Base-by-base conservation (phyloP, 768 basidiomycete genomes). In the Boletus vinaceobasis region DNA sequence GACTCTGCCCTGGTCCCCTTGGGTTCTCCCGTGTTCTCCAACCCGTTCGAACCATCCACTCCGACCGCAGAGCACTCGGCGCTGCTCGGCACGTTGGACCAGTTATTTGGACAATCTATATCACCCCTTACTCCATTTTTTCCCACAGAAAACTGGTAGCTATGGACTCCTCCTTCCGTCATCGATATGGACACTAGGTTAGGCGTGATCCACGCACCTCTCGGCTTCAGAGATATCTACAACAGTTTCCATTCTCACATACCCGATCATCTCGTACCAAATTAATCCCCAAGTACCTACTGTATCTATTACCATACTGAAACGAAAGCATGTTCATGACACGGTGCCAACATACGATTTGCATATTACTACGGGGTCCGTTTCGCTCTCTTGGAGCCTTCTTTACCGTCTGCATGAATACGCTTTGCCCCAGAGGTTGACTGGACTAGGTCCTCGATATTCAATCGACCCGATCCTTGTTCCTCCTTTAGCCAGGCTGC, bases 401-500 rank as follows among this genome's bases (percentile, higher is more conserved):
- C 65, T 27, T 56, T 62, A 13, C 51, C 52, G 5, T 55, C 53
- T 35, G 53, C 56, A 53, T 63, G 61, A 10, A 50, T 48, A 38
- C 70, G 69, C 60, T 73, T 74, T 27, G 43, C 54, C 14, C 62
- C 65, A 27, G 58, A 40, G 15, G 59, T 43, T 7, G 61, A 60
- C 17, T 59, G 44, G 4, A 56, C 53, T 0, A 70, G 55, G 6
- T 70, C 71, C 42, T 71, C 68, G 7, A 71, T 40, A 3, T 65
- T 56, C 61, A 87, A 64, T 38, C 73, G 68, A n/a, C 82, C 83
- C 26, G 77, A 73, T 8, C 61, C 65, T 36, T 76, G 75, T 62
- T 86, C 81, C n/a, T 71, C 69, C 53, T 72, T 70, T 40, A 98
- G 72, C 92, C 92, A 97, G 13, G 67, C 67, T 29, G 75, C 66